These are phyloP conservation scores for Quercus parvula DNA, from an alignment of 306 rosid genomes.

Conservation along the genomic window DNA sequence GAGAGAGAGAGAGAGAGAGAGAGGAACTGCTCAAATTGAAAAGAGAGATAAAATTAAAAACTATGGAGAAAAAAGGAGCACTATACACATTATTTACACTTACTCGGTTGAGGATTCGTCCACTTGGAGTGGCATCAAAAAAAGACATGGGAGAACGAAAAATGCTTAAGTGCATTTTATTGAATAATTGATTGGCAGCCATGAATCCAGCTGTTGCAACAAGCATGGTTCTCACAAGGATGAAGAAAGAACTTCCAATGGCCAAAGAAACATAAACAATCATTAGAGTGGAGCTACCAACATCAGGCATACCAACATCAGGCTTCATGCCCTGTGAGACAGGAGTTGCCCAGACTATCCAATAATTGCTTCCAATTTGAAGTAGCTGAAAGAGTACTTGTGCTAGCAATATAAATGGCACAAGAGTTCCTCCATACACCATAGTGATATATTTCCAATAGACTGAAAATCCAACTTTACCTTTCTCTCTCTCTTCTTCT, in stretches of 20 bases:
- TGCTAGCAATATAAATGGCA: slow-evolving; percentile 66
- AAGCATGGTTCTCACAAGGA: slow-evolving; percentile 46
- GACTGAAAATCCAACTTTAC: slow-evolving; percentile 64
- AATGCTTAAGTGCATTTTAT: slow-evolving; percentile 70
- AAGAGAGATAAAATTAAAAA: not conserved
- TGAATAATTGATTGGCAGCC: slow-evolving; percentile 71
- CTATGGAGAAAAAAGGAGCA: not conserved
- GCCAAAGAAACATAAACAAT: slow-evolving; percentile 63
- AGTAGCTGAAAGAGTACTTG: slow-evolving; percentile 62
- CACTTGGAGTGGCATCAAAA: slow-evolving; percentile 87
- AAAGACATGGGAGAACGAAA: slow-evolving; percentile 91
- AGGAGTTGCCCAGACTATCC: slow-evolving; percentile 96
- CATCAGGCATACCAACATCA: slow-evolving; percentile 42
- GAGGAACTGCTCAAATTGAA: not conserved
- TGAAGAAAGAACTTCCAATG: slow-evolving; percentile 58
- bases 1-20: not conserved
- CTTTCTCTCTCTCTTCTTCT: slow-evolving; percentile 94
- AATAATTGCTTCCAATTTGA: slow-evolving; percentile 90
- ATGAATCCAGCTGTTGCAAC: slow-evolving; percentile 60
- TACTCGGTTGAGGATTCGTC: slow-evolving; percentile 78
- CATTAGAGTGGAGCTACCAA: slow-evolving; percentile 42
- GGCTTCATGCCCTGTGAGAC: slow-evolving; percentile 54
- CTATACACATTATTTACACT: slow-evolving; percentile 4
- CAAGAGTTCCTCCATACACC: slow-evolving; percentile 80
- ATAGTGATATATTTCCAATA: slow-evolving; percentile 72